Conservation (phyloP, 2,329 filamentous ascomycete species). For the Fonsecaea multimorphosa region DNA sequence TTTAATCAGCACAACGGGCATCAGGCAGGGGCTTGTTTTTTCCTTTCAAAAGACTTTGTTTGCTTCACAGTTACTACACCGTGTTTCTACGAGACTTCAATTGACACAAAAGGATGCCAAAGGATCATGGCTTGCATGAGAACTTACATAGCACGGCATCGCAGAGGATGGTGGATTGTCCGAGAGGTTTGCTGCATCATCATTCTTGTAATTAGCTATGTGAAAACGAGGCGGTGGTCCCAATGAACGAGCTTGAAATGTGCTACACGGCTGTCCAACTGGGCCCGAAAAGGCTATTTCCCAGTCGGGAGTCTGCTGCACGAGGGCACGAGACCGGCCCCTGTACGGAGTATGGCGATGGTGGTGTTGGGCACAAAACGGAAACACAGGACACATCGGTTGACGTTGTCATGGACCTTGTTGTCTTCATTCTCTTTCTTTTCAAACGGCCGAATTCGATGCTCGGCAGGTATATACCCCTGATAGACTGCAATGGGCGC, state of each 20-base stretch:
- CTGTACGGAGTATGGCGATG: constrained; percentile 12
- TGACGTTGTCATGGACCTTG: constrained; percentile 22
- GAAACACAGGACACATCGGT: constrained; percentile 26
- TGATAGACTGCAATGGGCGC: constrained; percentile 28
- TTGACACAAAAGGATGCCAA: constrained; percentile 15
- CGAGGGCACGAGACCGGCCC: constrained; percentile 10
- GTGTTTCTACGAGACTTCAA: constrained; percentile 22
- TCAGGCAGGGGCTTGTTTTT: constrained; percentile 21
- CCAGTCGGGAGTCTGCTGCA: constrained; percentile 15
- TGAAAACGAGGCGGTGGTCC: constrained; percentile 31
- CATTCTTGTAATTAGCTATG: constrained; percentile 36
- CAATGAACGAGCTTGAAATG: constrained; percentile 21
- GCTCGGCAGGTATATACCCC: constrained; percentile 31
- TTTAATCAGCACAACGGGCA: constrained; percentile 13
- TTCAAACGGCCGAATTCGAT: constrained; percentile 19
- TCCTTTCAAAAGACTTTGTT: constrained; percentile 21
- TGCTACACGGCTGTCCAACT: constrained; percentile 14
- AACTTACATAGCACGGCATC: constrained; percentile 23
- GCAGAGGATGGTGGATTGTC: constrained; percentile 14
- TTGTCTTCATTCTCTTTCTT: constrained; percentile 18
- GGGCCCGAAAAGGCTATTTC: constrained; percentile 4
- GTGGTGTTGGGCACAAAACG: constrained; percentile 23
- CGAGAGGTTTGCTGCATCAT: constrained; percentile 20
- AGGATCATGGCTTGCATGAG: constrained; percentile 19
- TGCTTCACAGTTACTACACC: constrained; percentile 19